phyloP scores from a whole-genome alignment of 495 filamentous ascomycete species.

The Neurospora intermedia region DNA sequence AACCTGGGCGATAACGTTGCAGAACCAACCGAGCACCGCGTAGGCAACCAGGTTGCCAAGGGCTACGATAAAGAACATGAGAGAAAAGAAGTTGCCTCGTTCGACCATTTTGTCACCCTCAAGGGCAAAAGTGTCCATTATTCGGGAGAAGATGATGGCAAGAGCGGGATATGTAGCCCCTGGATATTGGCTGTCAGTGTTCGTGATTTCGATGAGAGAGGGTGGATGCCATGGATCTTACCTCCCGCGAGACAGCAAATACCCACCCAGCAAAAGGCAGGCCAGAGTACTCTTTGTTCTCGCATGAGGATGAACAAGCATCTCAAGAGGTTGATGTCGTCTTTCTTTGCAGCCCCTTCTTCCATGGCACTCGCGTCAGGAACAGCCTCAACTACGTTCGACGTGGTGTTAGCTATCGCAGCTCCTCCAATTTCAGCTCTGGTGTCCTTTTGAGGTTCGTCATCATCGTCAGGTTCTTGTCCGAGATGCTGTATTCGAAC shows the following conservation, averaged over 20 bases:
- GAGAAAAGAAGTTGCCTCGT: constrained; percentile 38
- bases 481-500: constrained; percentile 36
- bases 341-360: constrained; percentile 3
- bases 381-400: constrained; percentile 14
- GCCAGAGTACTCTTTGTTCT: constrained; percentile 24
- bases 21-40: constrained; percentile 31
- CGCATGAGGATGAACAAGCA: constrained; percentile 30
- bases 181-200: constrained; percentile 2
- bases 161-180: constrained; percentile 24
- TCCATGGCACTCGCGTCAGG: constrained; percentile 6
- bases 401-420: constrained; percentile 20
- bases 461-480: constrained; percentile 5
- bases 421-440: constrained; percentile 21
- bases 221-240: neutral
- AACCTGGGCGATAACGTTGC: constrained; percentile 26
- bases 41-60: constrained; percentile 33
- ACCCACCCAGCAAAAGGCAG: constrained; percentile 17
- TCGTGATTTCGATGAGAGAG: neutral
- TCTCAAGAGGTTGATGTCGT: constrained; percentile 16
- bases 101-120: constrained; percentile 8
- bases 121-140: constrained; percentile 21
- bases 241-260: constrained; percentile 13
- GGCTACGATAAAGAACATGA: constrained; percentile 47
- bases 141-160: constrained; percentile 22
- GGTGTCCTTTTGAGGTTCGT: neutral